Conservation (phyloP, 208 protist genomes). For the Crithidia acanthocephali region DNA sequence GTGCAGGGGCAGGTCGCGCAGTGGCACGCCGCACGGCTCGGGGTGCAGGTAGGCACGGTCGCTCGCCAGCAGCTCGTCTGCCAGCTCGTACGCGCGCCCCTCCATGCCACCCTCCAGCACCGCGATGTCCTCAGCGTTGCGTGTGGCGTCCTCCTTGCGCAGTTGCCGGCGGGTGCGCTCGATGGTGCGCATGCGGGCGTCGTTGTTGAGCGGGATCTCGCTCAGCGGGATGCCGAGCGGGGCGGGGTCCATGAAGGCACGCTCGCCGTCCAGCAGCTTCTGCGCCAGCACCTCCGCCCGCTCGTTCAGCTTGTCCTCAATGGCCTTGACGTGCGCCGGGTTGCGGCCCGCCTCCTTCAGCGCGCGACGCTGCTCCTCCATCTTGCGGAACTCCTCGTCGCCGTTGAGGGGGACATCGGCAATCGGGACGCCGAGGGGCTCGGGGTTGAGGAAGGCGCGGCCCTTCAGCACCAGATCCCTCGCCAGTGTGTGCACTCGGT, state of each 20-base stretch:
- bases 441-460: conserved; percentile 63
- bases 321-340: conserved; percentile 35
- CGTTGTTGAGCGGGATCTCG: conserved; percentile 70
- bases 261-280: conserved; percentile 55
- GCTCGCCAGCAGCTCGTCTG: conserved; percentile 47
- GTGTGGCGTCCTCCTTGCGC: conserved; percentile 39
- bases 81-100: conserved; percentile 60
- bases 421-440: conserved; percentile 75
- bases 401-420: conserved; percentile 68
- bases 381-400: conserved; percentile 69
- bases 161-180: conserved; percentile 63
- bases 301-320: conserved; percentile 69
- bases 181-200: conserved; percentile 63
- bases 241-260: conserved; percentile 69
- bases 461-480: conserved; percentile 70
- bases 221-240: conserved; percentile 68
- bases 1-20: conserved; percentile 67
- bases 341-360: conserved; percentile 56
- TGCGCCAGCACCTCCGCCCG: conserved; percentile 56
- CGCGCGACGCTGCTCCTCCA: conserved; percentile 70
- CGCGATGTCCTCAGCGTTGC: conserved; percentile 35
- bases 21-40: conserved; percentile 67
- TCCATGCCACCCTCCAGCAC: conserved; percentile 70
- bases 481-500: conserved; percentile 64
- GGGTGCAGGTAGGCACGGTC: conserved; percentile 76